Percentiles rank a stretch among this genome's conserved stretches.
phyloP scores from a whole-genome alignment of 345 rosid species.

The Eutrema japonicum region DNA sequence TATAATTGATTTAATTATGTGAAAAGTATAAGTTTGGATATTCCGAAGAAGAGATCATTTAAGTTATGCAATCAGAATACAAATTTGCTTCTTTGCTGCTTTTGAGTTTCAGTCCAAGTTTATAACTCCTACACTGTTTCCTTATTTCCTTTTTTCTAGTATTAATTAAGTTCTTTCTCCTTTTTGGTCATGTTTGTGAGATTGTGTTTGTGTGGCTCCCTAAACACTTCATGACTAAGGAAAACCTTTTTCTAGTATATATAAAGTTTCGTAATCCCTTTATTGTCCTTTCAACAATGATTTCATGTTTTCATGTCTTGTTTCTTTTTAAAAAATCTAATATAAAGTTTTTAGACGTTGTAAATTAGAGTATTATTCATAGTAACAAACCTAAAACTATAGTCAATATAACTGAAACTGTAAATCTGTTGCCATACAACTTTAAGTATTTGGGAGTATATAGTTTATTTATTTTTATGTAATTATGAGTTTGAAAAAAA shows the following conservation, averaged over 20 bases:
- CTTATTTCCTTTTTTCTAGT: neutral
- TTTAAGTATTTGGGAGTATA: neutral
- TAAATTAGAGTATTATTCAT: neutral
- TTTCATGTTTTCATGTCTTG: slow-evolving; percentile 18
- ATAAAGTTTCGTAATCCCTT: slow-evolving; percentile 23
- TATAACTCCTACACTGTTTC: slow-evolving; percentile 1
- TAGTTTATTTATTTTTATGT: neutral
- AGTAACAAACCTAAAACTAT: neutral
- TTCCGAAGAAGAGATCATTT: slow-evolving; percentile 2
- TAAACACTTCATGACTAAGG: slow-evolving; percentile 44
- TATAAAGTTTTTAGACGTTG: neutral
- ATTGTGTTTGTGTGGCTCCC: slow-evolving; percentile 35
- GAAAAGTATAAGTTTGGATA: slow-evolving; percentile 13
- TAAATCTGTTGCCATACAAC: neutral
- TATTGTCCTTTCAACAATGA: slow-evolving; percentile 35
- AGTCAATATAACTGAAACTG: neutral
- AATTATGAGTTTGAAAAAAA: neutral
- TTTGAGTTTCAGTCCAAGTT: slow-evolving; percentile 24
- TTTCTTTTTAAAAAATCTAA: neutral
- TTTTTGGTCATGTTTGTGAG: slow-evolving; percentile 23
- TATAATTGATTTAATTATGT: neutral
- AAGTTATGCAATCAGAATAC: slow-evolving; percentile 9
- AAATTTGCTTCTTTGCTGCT: slow-evolving; percentile 14
- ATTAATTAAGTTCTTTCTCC: slow-evolving; percentile 36
- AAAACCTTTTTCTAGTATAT: slow-evolving; percentile 13